Base-by-base conservation (phyloP, 805 yeast genomes). In the Jamesozyma piceae region DNA sequence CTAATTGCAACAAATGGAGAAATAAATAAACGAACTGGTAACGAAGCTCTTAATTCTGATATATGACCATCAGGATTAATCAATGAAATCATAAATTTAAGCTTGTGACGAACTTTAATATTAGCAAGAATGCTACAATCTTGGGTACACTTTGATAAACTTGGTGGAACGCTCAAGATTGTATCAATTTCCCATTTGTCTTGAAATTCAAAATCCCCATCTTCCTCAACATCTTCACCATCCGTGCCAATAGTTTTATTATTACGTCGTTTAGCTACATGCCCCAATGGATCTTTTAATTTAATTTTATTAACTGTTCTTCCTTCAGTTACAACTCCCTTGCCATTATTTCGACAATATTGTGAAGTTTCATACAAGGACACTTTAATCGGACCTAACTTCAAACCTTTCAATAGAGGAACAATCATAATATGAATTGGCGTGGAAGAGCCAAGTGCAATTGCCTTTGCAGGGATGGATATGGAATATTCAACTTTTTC, bases 1-100 rank as follows among this genome's bases (percentile, higher is more conserved):
- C 62, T 60, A 13, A 90, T 70, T 1, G 89, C 74, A 5, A 90
- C 86, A 59, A 85, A 84, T 4, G 97, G 97, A 10, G 82, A 75
- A 21, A 86, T 80, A 62, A 82, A 85, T 30, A 86, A 60, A 22
- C 73, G 74, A 4, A 90, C 69, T 0, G 97, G 97, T 49, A 90
- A 68, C 0, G 97, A 82, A 0, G 97, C 97, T 24, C 97, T 71
- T 38, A 92, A 68, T 62, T 90, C 97, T 1, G 96, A 87, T 3
- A 82, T 80, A 58, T 90, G 97, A 2, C 95, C 95, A 60, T 89
- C 97, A 0, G 94, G 83, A 59, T 90, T 90, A 37, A 78, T 65
- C 49, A 90, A 69, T 2, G 86, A 82, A 44, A 90, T 77, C 6
- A 75, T 78, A 59, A 90, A 87, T 55, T 86, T 82, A 43, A 92